phyloP scores from a whole-genome alignment of 2,329 filamentous ascomycete genomes.

The Sclerotinia borealis region DNA sequence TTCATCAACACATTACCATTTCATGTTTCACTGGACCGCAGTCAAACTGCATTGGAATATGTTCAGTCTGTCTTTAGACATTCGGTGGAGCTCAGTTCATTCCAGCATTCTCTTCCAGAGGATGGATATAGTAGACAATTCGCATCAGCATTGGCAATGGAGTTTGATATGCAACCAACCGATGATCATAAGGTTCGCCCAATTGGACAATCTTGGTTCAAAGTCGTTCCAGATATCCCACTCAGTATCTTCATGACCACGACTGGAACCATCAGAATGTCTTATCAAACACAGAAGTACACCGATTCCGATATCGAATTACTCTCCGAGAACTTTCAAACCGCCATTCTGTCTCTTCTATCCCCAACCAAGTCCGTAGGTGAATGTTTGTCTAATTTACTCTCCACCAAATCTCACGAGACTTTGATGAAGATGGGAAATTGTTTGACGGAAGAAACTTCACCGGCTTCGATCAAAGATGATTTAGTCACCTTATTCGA shows the following conservation, averaged over 20 bases:
- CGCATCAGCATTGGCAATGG: conserved; percentile 5
- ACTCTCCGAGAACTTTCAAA: not conserved
- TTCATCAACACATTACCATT: conserved; percentile 15
- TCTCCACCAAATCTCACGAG: not conserved
- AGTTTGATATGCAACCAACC: not conserved
- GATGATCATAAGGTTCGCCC: not conserved
- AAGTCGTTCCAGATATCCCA: conserved; percentile 1
- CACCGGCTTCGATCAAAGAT: not conserved
- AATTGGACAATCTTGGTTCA: not conserved
- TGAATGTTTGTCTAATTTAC: not conserved
- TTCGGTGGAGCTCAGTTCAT: conserved; percentile 5
- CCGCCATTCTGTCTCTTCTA: not conserved
- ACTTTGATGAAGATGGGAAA: conserved; percentile 7
- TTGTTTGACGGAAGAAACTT: conserved; percentile 3
- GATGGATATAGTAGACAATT: conserved; percentile 11
- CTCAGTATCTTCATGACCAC: conserved; percentile 3
- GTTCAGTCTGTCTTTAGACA: conserved; percentile 7
- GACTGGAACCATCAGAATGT: conserved; percentile 7
- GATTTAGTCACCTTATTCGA: conserved; percentile 13
- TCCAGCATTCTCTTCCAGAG: conserved; percentile 10
- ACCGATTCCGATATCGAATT: not conserved
- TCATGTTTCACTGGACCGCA: not conserved
- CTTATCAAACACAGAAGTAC: not conserved
- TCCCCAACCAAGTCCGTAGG: not conserved
- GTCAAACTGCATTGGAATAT: not conserved